Evolutionary conservation across 2,329 filamentous ascomycete species (phyloP), one percentile per base, ranked within the genome.

Genomic region (Fusarium fracticaudum): DNA sequence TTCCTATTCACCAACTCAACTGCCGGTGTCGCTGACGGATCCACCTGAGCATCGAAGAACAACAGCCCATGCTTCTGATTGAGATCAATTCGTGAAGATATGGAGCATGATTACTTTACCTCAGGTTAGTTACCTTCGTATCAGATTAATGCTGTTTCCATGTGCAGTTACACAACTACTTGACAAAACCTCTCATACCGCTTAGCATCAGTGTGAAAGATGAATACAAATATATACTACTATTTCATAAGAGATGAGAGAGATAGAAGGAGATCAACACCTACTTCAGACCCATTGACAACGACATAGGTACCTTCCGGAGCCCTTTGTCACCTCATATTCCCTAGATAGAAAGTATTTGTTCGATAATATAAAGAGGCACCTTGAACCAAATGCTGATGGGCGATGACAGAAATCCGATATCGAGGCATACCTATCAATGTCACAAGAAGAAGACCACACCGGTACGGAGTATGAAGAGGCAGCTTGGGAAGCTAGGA

Each of bases 1-100:
- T 59, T 64, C 59, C 48, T 69, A 71, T 69, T 76, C 73, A 72
- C 45, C 76, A 73, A 64, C 67, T 55, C 64, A 78, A 78, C 73
- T 78, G 76, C 76, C 76, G 76, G 65, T 53, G 62, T 66, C 59
- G 53, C 57, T 26, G 45, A 67, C 29, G 69, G 68, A 55, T 64
- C 73, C 73, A 78, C 75, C 59, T 51, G 53, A 41, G 47, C 64
- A 67, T 60, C 50, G 58, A 55, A 71, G 62, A 57, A 64, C 67
- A 75, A 78, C 71, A 71, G 60, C 55, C 66, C 47, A 50, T 68
- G 53, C 51, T 67, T 38, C 59, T 70, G 67, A 68, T 68, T 61
- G 73, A 73, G 75, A 69, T 64, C 58, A 54, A 55, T 45, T 69
- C 53, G 50, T 74, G 71, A 67, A 61, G 47, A 74, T 62, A 74